Conservation (phyloP, 495 filamentous ascomycete species). For the Penicillium silybi region DNA sequence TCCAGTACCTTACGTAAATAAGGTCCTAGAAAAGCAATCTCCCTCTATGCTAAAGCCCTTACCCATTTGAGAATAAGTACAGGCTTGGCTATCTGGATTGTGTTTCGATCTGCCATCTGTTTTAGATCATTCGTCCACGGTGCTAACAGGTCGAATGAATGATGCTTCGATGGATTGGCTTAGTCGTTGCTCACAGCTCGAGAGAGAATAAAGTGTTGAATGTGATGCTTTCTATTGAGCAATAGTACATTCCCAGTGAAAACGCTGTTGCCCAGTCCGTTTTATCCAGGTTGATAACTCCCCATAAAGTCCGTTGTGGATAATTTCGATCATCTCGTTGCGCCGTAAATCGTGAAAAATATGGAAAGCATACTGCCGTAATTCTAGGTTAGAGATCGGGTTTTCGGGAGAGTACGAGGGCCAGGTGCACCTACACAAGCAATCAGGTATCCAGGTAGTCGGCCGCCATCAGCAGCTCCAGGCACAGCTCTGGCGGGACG, state of each 20-base stretch:
- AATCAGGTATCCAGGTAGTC: conserved; percentile 62
- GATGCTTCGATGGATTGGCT: conserved; percentile 57
- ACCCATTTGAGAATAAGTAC: not conserved
- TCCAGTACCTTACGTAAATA: not conserved
- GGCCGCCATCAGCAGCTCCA: conserved; percentile 79
- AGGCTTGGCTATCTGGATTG: not conserved
- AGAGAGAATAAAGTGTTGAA: not conserved
- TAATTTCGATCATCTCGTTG: conserved; percentile 8
- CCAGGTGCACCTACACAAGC: not conserved
- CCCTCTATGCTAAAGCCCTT: not conserved
- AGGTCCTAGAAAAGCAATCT: not conserved
- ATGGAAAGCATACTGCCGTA: not conserved
- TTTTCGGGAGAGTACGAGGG: not conserved
- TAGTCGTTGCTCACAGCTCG: not conserved
- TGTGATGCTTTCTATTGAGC: not conserved
- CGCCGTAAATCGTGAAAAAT: conserved; percentile 13
- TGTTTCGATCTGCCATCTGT: conserved; percentile 62
- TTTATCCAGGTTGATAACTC: conserved; percentile 8
- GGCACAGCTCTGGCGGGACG: conserved; percentile 65
- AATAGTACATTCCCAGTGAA: not conserved
- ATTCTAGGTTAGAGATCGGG: not conserved
- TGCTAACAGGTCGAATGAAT: conserved; percentile 28
- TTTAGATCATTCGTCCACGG: conserved; percentile 73
- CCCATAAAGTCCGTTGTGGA: not conserved
- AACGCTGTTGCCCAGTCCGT: not conserved